phyloP scores from a whole-genome alignment of 2,329 filamentous ascomycete genomes.

The Hyphodiscus sp. region DNA sequence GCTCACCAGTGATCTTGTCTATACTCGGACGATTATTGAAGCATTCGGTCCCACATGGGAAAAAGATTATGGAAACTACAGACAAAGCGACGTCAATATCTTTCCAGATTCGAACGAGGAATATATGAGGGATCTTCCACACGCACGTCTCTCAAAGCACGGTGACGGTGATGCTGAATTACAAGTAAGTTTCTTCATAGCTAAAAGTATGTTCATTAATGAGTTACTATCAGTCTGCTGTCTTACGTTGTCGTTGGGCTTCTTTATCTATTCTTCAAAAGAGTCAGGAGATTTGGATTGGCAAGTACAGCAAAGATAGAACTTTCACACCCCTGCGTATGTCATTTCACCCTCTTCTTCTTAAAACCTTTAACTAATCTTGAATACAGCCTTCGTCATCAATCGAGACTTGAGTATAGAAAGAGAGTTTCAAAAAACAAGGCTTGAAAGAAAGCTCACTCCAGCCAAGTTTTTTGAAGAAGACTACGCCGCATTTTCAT shows the following conservation, averaged over 20 bases:
- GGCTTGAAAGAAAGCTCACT: neutral
- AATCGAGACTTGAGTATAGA: neutral
- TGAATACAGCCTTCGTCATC: neutral
- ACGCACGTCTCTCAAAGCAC: neutral
- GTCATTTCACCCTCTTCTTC: neutral
- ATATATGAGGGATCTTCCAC: neutral
- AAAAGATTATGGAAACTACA: conserved; percentile 3
- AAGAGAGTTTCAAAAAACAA: neutral
- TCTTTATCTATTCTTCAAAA: conserved; percentile 17
- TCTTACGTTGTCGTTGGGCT: conserved; percentile 28
- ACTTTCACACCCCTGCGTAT: conserved; percentile 10
- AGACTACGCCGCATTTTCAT: neutral
- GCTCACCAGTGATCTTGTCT: conserved; percentile 23
- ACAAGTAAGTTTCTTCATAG: neutral
- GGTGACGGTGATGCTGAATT: neutral
- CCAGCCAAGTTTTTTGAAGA: conserved; percentile 3
- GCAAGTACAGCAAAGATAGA: conserved; percentile 9
- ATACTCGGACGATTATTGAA: conserved; percentile 18
- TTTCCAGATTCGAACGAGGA: no score
- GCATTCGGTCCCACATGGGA: conserved; percentile 27
- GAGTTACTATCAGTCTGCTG: conserved; percentile 10
- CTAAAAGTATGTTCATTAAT: conserved; percentile 6
- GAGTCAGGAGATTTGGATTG: conserved; percentile 21
- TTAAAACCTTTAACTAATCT: neutral
- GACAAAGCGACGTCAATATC: neutral